Evolutionary conservation across 768 basidiomycete species (phyloP).

Genomic region (Mycena maculata): DNA sequence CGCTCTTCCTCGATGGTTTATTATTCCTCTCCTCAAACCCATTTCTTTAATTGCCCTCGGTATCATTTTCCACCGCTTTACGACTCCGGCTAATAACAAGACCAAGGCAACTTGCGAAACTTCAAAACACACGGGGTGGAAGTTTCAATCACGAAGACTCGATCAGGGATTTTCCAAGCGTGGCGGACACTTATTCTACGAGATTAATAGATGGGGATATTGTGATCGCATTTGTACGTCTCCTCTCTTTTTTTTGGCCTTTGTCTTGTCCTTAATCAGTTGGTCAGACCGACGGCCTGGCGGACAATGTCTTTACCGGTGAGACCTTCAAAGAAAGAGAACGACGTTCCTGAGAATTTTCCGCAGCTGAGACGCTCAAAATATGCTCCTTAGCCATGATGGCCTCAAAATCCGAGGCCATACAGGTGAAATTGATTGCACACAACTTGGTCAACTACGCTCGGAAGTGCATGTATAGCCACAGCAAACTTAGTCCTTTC

Average conservation of each 20-base stretch:
- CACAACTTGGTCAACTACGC: constrained; percentile 80
- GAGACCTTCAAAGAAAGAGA: too few relatives aligned
- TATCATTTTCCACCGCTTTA: constrained; percentile 41
- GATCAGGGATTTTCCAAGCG: constrained; percentile 59
- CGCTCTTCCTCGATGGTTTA: constrained; percentile 75
- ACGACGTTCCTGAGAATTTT: background rate
- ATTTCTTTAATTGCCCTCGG: constrained; percentile 70
- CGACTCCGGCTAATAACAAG: constrained; percentile 38
- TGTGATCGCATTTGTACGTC: constrained; percentile 59
- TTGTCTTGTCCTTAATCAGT: constrained; percentile 4
- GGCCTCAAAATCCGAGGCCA: constrained; percentile 64
- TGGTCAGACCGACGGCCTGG: constrained; percentile 63
- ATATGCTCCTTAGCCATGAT: constrained; percentile 78
- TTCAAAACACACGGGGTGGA: constrained; percentile 56
- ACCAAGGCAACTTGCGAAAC: constrained; percentile 63
- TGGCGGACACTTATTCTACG: constrained; percentile 57
- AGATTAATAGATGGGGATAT: constrained; percentile 65
- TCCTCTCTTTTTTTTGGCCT: background rate
- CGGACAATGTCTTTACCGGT: constrained; percentile 71
- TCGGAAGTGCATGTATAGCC: constrained; percentile 74
- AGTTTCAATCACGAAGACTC: constrained; percentile 60
- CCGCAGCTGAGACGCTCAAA: constrained; percentile 64
- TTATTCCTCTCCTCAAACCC: constrained; percentile 60
- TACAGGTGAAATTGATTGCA: constrained; percentile 76
- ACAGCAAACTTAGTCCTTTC: constrained; percentile 79